Conservation (phyloP, 495 filamentous ascomycete genomes). For the Penicillium parvum region DNA sequence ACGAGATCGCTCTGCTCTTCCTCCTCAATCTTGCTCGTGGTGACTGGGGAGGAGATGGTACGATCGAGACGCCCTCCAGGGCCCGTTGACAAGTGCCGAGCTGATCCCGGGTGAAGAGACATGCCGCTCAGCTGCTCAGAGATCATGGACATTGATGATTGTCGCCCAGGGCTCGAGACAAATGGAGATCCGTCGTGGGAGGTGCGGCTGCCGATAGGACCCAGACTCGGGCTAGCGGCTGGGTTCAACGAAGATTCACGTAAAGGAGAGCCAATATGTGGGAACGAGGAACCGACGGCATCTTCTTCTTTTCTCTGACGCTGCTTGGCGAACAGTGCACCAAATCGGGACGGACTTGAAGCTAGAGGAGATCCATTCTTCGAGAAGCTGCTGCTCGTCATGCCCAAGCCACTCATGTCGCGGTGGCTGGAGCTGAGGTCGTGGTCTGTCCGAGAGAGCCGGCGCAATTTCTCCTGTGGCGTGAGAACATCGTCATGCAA, state of each 20-base stretch:
- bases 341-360: conserved; percentile 83
- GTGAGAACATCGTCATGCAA: conserved; percentile 92
- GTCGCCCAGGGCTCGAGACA: conserved; percentile 62
- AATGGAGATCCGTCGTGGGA: conserved; percentile 59
- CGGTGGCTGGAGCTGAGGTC: conserved; percentile 58
- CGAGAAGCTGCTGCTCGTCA: conserved; percentile 55
- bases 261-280: conserved; percentile 89
- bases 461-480: conserved; percentile 79
- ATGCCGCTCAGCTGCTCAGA: conserved; percentile 60
- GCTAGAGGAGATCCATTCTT: conserved; percentile 79
- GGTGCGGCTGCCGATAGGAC: conserved; percentile 48
- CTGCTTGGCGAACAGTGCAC: conserved; percentile 72
- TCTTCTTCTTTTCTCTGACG: conserved; percentile 72
- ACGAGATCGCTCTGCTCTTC: conserved; percentile 60
- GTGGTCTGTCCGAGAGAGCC: conserved; percentile 69
- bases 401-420: conserved; percentile 57
- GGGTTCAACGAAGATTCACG: conserved; percentile 70
- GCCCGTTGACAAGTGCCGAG: conserved; percentile 34
- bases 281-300: conserved; percentile 58
- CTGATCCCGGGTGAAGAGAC: conserved; percentile 44
- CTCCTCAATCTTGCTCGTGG: conserved; percentile 68
- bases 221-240: conserved; percentile 60
- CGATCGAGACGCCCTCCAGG: conserved; percentile 35
- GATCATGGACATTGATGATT: conserved; percentile 62
- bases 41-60: conserved; percentile 42